Evolutionary conservation across 2,329 filamentous ascomycete genomes (phyloP).

Genomic region (Trichoderma polysporum): DNA sequence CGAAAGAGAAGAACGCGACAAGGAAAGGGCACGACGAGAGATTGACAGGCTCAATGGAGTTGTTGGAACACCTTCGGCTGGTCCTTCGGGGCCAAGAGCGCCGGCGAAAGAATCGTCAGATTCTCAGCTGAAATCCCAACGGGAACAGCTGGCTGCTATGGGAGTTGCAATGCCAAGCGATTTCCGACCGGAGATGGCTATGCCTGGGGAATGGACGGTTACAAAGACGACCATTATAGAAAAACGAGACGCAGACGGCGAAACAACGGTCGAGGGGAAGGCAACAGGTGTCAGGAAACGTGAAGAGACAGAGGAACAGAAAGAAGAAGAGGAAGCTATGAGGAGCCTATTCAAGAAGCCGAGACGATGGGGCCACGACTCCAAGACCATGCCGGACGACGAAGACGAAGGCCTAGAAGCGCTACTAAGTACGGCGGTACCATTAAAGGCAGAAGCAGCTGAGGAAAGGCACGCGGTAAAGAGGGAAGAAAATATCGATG

Average conservation of each 20-base stretch:
- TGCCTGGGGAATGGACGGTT: conserved; percentile 85
- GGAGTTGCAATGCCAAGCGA: conserved; percentile 82
- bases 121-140: conserved; percentile 75
- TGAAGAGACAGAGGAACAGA: conserved; percentile 58
- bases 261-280: conserved; percentile 45
- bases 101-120: conserved; percentile 36
- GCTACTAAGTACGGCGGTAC: conserved; percentile 46
- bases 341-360: conserved; percentile 61
- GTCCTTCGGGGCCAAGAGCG: conserved; percentile 23
- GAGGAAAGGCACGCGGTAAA: conserved; percentile 31
- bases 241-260: conserved; percentile 40
- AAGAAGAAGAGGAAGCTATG: conserved; percentile 60
- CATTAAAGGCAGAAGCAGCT: conserved; percentile 24
- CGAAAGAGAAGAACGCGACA: conserved; percentile 77
- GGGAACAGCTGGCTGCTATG: conserved; percentile 83
- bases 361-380: conserved; percentile 54
- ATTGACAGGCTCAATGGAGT: conserved; percentile 82
- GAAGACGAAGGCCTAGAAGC: conserved; percentile 62
- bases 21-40: conserved; percentile 79
- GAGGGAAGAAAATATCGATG: conserved; percentile 27
- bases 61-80: conserved; percentile 46
- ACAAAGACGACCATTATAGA: conserved; percentile 61
- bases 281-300: conserved; percentile 63
- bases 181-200: conserved; percentile 75
- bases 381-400: conserved; percentile 47